Conservation (phyloP, 2,329 filamentous ascomycete species). For the Xylariomycetidae sp. region DNA sequence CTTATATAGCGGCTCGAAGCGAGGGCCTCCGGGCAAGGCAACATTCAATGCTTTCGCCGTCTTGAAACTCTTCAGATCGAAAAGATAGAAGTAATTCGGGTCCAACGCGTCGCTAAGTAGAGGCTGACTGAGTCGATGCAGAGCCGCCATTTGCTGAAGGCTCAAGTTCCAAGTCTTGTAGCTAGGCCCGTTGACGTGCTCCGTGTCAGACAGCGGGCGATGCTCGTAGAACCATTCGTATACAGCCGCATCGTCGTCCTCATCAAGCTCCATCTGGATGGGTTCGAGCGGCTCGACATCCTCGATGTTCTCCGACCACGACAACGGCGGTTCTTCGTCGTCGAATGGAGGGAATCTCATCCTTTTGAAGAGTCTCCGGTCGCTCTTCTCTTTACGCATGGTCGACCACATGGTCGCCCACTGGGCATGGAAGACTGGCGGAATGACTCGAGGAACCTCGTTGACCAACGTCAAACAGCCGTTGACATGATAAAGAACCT, state of each 20-base stretch:
- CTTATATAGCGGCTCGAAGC: conserved; percentile 96
- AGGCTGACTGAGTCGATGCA: conserved; percentile 88
- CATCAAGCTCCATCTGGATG: conserved; percentile 97
- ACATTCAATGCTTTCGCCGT: conserved; percentile 97
- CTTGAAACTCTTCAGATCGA: conserved; percentile 89
- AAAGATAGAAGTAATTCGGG: conserved; percentile 97
- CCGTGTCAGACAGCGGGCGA: conserved; percentile 80
- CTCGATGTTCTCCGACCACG: conserved; percentile 98
- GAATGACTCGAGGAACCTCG: conserved; percentile 92
- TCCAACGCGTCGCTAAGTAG: conserved; percentile 89
- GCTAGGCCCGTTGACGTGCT: conserved; percentile 92
- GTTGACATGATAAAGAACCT: conserved; percentile 97
- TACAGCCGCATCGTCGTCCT: conserved; percentile 84
- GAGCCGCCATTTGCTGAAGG: conserved; percentile 89
- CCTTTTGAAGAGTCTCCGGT: conserved; percentile 91
- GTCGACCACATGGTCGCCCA: conserved; percentile 99
- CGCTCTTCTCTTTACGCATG: conserved; percentile 97
- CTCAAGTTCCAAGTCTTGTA: conserved; percentile 95
- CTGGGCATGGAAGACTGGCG: conserved; percentile 95
- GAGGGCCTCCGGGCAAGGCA: conserved; percentile 91
- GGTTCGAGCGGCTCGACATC: conserved; percentile 96
- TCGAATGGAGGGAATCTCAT: conserved; percentile 99
- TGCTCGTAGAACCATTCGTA: conserved; percentile 98
- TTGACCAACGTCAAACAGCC: conserved; percentile 96
- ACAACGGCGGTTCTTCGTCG: conserved; percentile 94